Percentiles rank a stretch among this genome's conserved stretches.
phyloP scores from a whole-genome alignment of 257 asterid genomes.

The Scutellaria baicalensis region DNA sequence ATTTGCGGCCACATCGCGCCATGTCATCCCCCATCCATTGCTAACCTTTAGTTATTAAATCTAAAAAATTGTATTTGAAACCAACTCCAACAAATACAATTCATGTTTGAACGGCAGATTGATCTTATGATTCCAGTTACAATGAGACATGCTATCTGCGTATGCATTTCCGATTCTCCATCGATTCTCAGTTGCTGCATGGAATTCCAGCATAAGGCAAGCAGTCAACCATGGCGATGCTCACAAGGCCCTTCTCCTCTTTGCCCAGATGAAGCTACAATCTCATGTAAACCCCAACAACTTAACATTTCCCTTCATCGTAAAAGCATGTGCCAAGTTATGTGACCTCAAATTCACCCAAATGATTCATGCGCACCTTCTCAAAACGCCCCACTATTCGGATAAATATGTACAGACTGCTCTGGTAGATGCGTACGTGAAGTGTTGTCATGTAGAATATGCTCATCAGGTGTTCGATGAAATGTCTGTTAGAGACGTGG shows the following conservation, averaged over 20 bases:
- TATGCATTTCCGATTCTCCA: neutral
- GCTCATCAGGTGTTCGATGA: slow-evolving; percentile 58
- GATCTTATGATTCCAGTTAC: neutral
- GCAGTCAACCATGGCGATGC: slow-evolving; percentile 32
- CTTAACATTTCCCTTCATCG: slow-evolving; percentile 48
- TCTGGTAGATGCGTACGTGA: slow-evolving; percentile 49
- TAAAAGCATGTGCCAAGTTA: slow-evolving; percentile 62
- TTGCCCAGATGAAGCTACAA: slow-evolving; percentile 40
- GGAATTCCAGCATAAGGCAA: slow-evolving; percentile 41
- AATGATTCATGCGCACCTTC: slow-evolving; percentile 35
- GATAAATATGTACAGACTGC: slow-evolving; percentile 57
- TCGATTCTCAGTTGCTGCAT: slow-evolving; percentile 26
- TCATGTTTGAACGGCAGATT: too few relatives aligned
- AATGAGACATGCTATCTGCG: slow-evolving; percentile 9
- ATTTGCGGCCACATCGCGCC: too few relatives aligned
- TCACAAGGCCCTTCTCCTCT: slow-evolving; percentile 38
- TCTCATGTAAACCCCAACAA: slow-evolving; percentile 36
- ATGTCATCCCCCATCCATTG: too few relatives aligned
- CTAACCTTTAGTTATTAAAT: too few relatives aligned
- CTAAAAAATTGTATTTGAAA: too few relatives aligned
- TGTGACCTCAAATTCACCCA: slow-evolving; percentile 28
- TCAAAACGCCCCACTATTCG: slow-evolving; percentile 29
- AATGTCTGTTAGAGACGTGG: slow-evolving; percentile 51
- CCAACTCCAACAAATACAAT: too few relatives aligned
- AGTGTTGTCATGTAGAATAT: slow-evolving; percentile 32